These are phyloP conservation scores for Fragilariopsis cylindrus DNA, from an alignment of 108 stramenopile genomes.

Conservation along the genomic window DNA sequence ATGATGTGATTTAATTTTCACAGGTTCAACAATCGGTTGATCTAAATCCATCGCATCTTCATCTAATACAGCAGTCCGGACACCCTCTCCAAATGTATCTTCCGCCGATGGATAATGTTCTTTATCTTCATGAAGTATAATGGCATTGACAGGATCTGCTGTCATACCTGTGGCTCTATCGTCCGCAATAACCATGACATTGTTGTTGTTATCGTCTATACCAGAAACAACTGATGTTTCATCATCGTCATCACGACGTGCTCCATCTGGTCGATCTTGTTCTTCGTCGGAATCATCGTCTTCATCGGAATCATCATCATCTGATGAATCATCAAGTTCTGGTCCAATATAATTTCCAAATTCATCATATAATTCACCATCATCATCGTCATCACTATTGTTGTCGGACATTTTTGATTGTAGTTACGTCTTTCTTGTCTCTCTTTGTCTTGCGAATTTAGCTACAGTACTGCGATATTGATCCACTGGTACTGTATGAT, in stretches of 20 bases:
- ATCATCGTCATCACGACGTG: conserved; percentile 31
- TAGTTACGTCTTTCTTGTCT: too few relatives aligned
- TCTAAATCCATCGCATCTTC: conserved; percentile 98
- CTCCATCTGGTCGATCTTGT: background rate
- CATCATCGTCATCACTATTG: conserved; percentile 48
- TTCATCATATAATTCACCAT: conserved; percentile 96
- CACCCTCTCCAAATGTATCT: conserved; percentile 91
- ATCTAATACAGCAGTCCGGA: conserved; percentile 94
- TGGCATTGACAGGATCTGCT: conserved; percentile 70
- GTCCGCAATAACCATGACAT: conserved; percentile 33
- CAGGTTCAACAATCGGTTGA: conserved; percentile 95
- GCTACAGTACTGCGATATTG: too few relatives aligned
- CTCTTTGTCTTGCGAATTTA: too few relatives aligned
- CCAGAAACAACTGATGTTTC: conserved; percentile 77
- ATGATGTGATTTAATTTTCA: conserved; percentile 60
- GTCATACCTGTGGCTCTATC: conserved; percentile 24
- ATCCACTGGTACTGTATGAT: too few relatives aligned
- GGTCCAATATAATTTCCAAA: conserved; percentile 99
- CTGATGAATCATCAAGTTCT: conserved; percentile 80
- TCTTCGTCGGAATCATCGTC: conserved; percentile 26
- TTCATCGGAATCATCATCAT: conserved; percentile 55
- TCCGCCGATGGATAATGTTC: conserved; percentile 97
- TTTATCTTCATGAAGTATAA: conserved; percentile 99
- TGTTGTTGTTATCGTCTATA: conserved; percentile 49
- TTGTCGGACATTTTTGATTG: background rate